Evolutionary conservation across 306 rosid genomes (phyloP), one percentile per base, ranked within the genome.

Genomic region (Betula pendula): DNA sequence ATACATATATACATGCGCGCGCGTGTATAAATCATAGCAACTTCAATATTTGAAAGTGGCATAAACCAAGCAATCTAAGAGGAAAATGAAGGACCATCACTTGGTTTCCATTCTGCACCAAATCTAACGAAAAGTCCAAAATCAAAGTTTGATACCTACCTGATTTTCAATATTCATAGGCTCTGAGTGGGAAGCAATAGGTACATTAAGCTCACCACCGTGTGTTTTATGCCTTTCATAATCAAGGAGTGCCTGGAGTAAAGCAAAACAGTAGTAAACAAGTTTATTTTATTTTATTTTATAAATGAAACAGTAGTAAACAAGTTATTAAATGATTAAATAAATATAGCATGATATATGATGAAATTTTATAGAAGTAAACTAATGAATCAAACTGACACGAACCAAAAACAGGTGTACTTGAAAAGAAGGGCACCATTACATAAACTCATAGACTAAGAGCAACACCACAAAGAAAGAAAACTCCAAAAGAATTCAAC

Each of bases 241-340:
- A 87, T 92, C 98, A 83, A 96, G 97, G 70, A 96, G 98, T 16
- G 98, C 98, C 99, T 96, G 87, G 70, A 81, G 80, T 62, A 75
- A 75, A 22, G 78, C 51, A 67, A 76, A 66, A 76, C 50, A 19
- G 38, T 44, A 31, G 71, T 58, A 79, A 82, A 20, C 45, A 71
- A 76, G 35, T 25, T 38, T n/a, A n/a, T n/a, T n/a, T n/a, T n/a
- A n/a, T n/a, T n/a, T n/a, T n/a, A n/a, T n/a, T n/a, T n/a, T n/a
- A n/a, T n/a, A n/a, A n/a, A n/a, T n/a, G n/a, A 76, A 66, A 76
- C 50, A 19, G 38, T 44, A 31, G 71, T 58, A 79, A 82, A 20
- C 45, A 71, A 76, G 35, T 25, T 38, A 47, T 40, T 76, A 25
- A 49, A 29, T 17, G 29, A 71, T 53, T 40, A 22, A 27, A 58